Evolutionary conservation across 805 yeast species (phyloP), one percentile per base, ranked within the genome.

Genomic region (Priceomyces carsonii): DNA sequence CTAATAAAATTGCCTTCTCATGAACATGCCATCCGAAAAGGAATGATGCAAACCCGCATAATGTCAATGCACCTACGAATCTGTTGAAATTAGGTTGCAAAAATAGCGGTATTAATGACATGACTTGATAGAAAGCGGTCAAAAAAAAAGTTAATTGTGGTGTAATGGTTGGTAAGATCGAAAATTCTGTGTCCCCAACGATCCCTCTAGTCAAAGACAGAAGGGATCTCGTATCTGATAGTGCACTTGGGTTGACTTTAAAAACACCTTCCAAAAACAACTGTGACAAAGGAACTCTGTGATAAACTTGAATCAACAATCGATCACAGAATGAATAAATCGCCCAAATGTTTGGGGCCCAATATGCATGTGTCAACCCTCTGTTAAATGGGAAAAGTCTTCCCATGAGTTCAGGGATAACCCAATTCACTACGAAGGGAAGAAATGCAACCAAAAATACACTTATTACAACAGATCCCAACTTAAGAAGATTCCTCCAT

Each of bases 311-410:
- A 12, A 83, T 71, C 38, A 89, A 66, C 0, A 82, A 52, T 39
- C 95, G 71, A 59, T 93, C 99, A 9, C 73, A 41, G 45, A 86
- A 83, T 2, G 97, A 85, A 60, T 93, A 93, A 7, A 91, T 49
- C 0, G 99, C 96, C 99, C 99, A 93, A 30, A 89, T 68, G 52
- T 93, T 93, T 10, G 99, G 98, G 1, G 99, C 98, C 98, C 99
- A 93, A 63, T 93, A 93, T 0, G 98, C 96, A 61, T 93, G 99
- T 4, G 97, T 93, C 23, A 93, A 70, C 1, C 98, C 98, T 55
- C 98, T 72, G 32, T 95, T 83, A 55, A 91, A 91, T 5, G 99
- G 99, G 62, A 93, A 93, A 20, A 93, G 63, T 29, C 99, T 71
- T 4, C 64, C 53, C 6, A 87, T 31, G 12, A 93, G 60, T 42